Conservation (phyloP, 257 asterid species). For the Plectranthus barbatus region DNA sequence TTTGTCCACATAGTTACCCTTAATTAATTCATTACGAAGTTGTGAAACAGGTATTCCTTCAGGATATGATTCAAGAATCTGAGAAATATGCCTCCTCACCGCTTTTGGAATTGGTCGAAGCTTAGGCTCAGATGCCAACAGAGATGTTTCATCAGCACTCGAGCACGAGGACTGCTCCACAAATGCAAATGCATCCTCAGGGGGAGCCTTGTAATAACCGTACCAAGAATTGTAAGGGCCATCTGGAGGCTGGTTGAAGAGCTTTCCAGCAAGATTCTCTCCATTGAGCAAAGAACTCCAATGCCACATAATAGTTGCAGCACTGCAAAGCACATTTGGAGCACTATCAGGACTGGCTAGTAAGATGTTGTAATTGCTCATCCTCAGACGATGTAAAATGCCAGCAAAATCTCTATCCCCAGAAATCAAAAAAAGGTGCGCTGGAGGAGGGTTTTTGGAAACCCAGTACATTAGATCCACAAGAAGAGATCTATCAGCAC, state of each 20-base stretch:
- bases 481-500: constrained; percentile 91
- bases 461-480: constrained; percentile 92
- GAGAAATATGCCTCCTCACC: constrained; percentile 40
- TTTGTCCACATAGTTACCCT: constrained; percentile 37
- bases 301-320: constrained; percentile 95
- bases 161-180: constrained; percentile 31
- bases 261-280: constrained; percentile 63
- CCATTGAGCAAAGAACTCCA: constrained; percentile 79
- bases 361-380: constrained; percentile 81
- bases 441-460: constrained; percentile 95
- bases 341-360: constrained; percentile 59
- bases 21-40: constrained; percentile 52
- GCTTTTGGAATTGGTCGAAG: constrained; percentile 52
- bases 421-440: constrained; percentile 76
- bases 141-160: constrained; percentile 20
- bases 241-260: constrained; percentile 93
- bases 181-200: constrained; percentile 61
- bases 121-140: constrained; percentile 30
- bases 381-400: constrained; percentile 70
- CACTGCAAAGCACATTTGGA: constrained; percentile 70
- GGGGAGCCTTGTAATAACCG: constrained; percentile 66
- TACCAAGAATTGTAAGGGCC: constrained; percentile 88
- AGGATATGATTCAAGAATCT: constrained; percentile 41
- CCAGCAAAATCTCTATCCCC: constrained; percentile 87
- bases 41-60: constrained; percentile 50